Evolutionary conservation across 1,139 yeast species (phyloP).

Genomic region (Dujonia santamariae): DNA sequence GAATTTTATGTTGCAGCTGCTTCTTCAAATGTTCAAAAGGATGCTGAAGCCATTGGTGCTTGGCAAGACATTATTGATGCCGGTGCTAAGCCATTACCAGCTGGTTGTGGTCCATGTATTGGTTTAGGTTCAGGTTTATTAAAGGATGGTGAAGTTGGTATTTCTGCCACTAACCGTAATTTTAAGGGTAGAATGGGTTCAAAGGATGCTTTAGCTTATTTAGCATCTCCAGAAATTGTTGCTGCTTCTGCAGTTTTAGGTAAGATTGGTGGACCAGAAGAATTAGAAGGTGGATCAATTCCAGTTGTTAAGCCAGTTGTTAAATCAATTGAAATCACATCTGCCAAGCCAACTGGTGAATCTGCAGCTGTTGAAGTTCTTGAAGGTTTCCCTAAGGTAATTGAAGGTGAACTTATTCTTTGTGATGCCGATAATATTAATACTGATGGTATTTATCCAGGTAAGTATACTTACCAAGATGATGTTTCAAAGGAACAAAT

Average conservation of each 20-base stretch:
- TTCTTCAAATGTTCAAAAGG: conserved; percentile 85
- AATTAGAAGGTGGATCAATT: conserved; percentile 59
- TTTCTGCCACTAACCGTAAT: conserved; percentile 96
- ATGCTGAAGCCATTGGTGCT: conserved; percentile 86
- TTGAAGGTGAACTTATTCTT: conserved; percentile 86
- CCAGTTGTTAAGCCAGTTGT: conserved; percentile 45
- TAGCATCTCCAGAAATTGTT: conserved; percentile 96
- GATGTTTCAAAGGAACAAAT: conserved; percentile 89
- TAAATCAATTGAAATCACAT: conserved; percentile 33
- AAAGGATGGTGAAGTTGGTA: conserved; percentile 95
- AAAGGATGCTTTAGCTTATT: conserved; percentile 89
- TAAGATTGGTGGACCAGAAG: conserved; percentile 89
- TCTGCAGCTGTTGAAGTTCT: conserved; percentile 62
- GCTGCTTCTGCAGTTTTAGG: conserved; percentile 97
- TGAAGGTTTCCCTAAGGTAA: conserved; percentile 85
- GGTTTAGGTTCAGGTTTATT: conserved; percentile 94
- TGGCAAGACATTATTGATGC: conserved; percentile 89
- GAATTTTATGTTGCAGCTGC: conserved; percentile 98
- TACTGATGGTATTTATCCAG: conserved; percentile 98
- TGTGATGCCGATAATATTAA: conserved; percentile 98
- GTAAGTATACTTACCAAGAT: conserved; percentile 97
- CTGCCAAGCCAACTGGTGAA: conserved; percentile 26
- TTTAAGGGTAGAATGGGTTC: conserved; percentile 99
- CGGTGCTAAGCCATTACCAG: conserved; percentile 93
- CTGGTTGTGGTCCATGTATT: conserved; percentile 99